Evolutionary conservation across 768 basidiomycete genomes (phyloP).

Genomic region (Lactifluus piperatus): DNA sequence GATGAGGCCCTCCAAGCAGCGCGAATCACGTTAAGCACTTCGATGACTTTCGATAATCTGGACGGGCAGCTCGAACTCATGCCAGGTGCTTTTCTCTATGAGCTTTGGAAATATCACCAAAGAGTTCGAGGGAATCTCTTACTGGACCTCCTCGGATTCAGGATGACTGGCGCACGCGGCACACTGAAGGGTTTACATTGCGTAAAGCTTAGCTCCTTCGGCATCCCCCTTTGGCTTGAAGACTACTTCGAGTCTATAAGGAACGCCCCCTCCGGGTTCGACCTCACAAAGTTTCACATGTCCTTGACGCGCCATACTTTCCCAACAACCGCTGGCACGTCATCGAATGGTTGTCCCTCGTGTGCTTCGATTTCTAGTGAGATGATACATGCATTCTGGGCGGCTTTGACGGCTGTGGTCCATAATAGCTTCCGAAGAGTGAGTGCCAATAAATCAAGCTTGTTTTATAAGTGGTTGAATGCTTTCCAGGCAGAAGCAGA

Average conservation of each 20-base stretch:
- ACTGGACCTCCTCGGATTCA: constrained; percentile 2
- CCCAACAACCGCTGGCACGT: not conserved
- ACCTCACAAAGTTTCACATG: constrained; percentile 1
- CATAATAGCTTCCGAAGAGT: not conserved
- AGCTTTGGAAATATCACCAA: constrained; percentile 16
- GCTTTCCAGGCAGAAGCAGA: not conserved
- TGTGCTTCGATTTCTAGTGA: not conserved
- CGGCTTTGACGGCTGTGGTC: not conserved
- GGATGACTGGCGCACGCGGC: not conserved
- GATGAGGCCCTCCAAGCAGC: not conserved
- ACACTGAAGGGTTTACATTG: not conserved
- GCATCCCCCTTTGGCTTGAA: not conserved
- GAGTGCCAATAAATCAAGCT: not conserved
- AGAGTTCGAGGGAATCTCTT: not conserved
- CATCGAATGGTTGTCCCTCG: not conserved
- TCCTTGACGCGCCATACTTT: not conserved
- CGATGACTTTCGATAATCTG: not conserved
- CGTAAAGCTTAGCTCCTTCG: not conserved
- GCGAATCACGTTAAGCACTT: not conserved
- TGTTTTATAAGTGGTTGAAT: not conserved
- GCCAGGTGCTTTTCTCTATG: constrained; percentile 1
- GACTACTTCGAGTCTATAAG: not conserved
- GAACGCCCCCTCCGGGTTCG: not conserved
- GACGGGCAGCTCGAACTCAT: not conserved
- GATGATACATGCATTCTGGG: not conserved